Conservation (phyloP, 306 rosid species). For the Cucurbita ficifolia region DNA sequence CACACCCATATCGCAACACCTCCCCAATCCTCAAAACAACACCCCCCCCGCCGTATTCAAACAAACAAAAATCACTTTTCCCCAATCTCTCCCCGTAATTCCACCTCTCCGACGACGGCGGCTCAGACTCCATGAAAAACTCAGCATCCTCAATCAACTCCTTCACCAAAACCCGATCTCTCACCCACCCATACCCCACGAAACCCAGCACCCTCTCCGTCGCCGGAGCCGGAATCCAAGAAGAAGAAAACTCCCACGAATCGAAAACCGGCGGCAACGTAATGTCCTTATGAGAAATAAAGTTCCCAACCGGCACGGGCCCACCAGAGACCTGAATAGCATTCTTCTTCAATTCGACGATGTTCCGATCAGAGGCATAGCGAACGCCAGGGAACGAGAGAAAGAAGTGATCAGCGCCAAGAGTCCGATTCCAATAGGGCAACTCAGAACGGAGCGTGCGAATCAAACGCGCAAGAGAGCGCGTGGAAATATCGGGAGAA, state of each 20-base stretch:
- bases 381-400: neutral
- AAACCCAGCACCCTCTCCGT: neutral
- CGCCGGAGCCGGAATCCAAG: neutral
- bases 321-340: neutral
- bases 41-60: neutral
- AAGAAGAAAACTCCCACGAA: neutral
- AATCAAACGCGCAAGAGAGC: neutral
- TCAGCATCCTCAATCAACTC: neutral
- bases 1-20: neutral
- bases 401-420: neutral
- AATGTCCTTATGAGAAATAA: neutral
- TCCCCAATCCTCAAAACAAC: neutral
- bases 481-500: neutral
- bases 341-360: neutral
- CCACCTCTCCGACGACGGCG: neutral
- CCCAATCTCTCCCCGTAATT: neutral
- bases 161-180: neutral
- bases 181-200: neutral
- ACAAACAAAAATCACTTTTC: neutral
- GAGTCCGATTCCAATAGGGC: neutral
- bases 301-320: neutral
- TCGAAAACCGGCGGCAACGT: neutral
- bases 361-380: neutral
- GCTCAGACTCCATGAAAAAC: neutral
- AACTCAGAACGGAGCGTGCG: neutral